Evolutionary conservation across 805 yeast genomes (phyloP).

Genomic region (Yamadazyma paraphyllophila): DNA sequence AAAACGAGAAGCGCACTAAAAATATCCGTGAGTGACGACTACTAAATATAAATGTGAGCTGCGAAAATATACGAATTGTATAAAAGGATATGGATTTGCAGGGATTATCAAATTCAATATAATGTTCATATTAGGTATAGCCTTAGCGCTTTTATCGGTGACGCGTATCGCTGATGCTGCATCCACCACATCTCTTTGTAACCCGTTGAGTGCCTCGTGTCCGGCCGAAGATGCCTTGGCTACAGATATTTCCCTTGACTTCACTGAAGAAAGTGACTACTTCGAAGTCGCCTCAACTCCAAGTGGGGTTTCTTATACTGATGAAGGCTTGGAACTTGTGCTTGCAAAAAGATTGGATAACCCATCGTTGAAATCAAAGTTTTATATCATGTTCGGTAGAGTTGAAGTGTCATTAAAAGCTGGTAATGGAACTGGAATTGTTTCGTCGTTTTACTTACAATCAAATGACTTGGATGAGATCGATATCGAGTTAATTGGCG

Average conservation of each 20-base stretch:
- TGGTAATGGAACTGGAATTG: constrained; percentile 73
- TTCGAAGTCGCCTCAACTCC: constrained; percentile 44
- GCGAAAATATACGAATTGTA: constrained; percentile 4
- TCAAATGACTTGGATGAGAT: constrained; percentile 83
- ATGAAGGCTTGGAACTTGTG: constrained; percentile 59
- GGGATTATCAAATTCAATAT: neutral
- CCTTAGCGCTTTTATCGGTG: neutral
- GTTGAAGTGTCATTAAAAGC: constrained; percentile 64
- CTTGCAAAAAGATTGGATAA: constrained; percentile 63
- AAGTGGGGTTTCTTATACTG: constrained; percentile 29
- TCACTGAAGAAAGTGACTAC: constrained; percentile 44
- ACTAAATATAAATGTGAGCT: constrained; percentile 1
- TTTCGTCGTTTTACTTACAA: constrained; percentile 76
- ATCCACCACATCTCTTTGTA: constrained; percentile 16
- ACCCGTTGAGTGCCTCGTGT: constrained; percentile 26
- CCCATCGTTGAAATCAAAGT: constrained; percentile 71
- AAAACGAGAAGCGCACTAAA: neutral
- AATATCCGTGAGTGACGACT: neutral
- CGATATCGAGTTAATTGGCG: constrained; percentile 83
- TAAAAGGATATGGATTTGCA: neutral
- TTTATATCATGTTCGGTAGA: constrained; percentile 84
- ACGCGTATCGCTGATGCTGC: constrained; percentile 12
- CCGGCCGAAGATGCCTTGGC: constrained; percentile 59
- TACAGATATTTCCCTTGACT: constrained; percentile 50
- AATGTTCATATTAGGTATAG: neutral